Base-by-base conservation (phyloP, 225 moss, liverwort and hornwort species). In the Antitrichia curtipendula region DNA sequence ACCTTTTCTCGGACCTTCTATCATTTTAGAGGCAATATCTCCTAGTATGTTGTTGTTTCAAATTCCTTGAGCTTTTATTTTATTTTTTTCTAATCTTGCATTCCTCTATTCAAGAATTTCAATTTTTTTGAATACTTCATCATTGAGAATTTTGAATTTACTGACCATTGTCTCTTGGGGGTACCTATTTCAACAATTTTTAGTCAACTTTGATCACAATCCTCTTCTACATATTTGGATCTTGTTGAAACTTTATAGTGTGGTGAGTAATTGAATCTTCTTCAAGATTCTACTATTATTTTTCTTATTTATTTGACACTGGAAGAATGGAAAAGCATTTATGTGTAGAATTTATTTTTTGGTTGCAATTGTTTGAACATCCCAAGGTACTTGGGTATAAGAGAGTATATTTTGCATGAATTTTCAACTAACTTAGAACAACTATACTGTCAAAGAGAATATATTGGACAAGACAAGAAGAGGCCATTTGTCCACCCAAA, bases 331-430 rank as follows among this genome's bases (percentile, higher is more conserved):
- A 2, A 45, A 28, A 28, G 16, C 16, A 72, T 28, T 43, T 72
- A 0, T 28, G 3, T 45, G 1, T 0, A 28, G 1, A 16, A 16
- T 16, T 71, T 28, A 16, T 28, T 27, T 9, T 43, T 43, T 9
- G 71, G 16, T 1, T 71, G 1, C 71, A 43, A 43, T 16, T 43
- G 71, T 16, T 0, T 2, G 1, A 71, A 9, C 27, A 27, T 27
- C 0, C 27, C 16, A 43, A 43, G 5, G 41, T 9, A 16, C 21
- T 43, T 71, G 5, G 3, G 15, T 1, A 3, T 41, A 10, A 16
- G 28, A 70, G 7, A 25, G 28, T 2, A 71, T 71, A 15, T 71
- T 43, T 71, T 71, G 3, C 10, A 72, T 2, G 1, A 28, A 43
- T 43, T 71, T 71, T 70, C 25, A 41, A 70, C 25, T 13, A 68